Evolutionary conservation across 768 basidiomycete genomes (phyloP).

Genomic region (Candolleomyces aberdarensis): DNA sequence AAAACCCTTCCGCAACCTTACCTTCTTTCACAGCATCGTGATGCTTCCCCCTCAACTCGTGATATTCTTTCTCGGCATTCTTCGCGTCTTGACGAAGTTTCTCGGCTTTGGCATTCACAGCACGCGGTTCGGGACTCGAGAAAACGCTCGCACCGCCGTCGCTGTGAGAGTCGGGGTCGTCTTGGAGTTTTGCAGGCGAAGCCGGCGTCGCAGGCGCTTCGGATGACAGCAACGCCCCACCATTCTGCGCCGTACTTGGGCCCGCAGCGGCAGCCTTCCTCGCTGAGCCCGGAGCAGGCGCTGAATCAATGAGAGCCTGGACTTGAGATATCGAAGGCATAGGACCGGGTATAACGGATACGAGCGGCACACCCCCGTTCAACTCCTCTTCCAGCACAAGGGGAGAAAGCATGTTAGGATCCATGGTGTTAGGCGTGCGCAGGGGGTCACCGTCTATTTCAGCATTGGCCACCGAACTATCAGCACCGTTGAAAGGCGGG

Average conservation of each 20-base stretch:
- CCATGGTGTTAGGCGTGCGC: not conserved
- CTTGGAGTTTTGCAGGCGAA: not conserved
- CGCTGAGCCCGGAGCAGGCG: not conserved
- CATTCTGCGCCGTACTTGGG: not conserved
- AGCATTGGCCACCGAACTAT: not conserved
- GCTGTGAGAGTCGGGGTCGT: conserved; percentile 11
- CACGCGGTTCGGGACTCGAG: conserved; percentile 28
- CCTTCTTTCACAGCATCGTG: conserved; percentile 36
- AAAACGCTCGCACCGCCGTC: conserved; percentile 20
- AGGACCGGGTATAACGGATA: conserved; percentile 3
- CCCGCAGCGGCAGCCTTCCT: not conserved
- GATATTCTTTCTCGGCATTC: conserved; percentile 29
- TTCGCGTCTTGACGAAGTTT: conserved; percentile 38
- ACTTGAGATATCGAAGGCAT: conserved; percentile 3
- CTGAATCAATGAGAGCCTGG: not conserved
- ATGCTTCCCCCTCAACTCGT: conserved; percentile 23
- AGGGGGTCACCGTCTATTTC: conserved; percentile 5
- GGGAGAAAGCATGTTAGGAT: conserved; percentile 15
- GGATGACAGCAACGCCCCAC: not conserved
- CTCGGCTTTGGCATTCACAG: conserved; percentile 33
- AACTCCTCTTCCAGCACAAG: conserved; percentile 9
- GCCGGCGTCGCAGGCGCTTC: not conserved
- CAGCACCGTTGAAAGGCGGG: not conserved
- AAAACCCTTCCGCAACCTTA: conserved; percentile 24
- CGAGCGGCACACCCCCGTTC: not conserved